These are phyloP conservation scores for Thuidium tamariscinum DNA, from an alignment of 225 moss, liverwort and hornwort species.

Conservation along the genomic window DNA sequence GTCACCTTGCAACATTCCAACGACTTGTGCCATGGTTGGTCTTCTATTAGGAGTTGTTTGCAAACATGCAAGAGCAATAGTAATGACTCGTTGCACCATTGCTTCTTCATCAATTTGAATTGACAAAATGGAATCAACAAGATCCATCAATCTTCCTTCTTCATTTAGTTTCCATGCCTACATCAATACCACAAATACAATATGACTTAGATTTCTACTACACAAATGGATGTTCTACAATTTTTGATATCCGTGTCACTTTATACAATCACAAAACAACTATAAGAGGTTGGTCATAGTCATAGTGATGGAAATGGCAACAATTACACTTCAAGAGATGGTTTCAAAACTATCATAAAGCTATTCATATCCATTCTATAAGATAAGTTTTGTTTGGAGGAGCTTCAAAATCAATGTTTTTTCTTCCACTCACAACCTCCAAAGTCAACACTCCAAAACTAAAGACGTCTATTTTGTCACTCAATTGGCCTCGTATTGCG, in stretches of 20 bases:
- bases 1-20: conserved; percentile 20
- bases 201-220: neutral
- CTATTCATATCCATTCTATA: conserved; percentile 31
- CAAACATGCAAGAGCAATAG: conserved; percentile 4
- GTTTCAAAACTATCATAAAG: neutral
- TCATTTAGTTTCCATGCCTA: conserved; percentile 13
- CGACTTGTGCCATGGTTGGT: conserved; percentile 16
- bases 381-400: conserved; percentile 26
- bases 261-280: neutral
- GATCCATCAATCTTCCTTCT: neutral
- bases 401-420: conserved; percentile 18
- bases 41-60: neutral
- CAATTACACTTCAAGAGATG: neutral
- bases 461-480: conserved; percentile 47
- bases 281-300: rapidly evolving
- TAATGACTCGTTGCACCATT: neutral
- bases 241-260: neutral
- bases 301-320: rapidly evolving
- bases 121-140: neutral
- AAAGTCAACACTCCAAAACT: conserved; percentile 44
- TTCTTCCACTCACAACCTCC: conserved; percentile 48
- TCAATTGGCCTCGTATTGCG: conserved; percentile 41
- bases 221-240: rapidly evolving
- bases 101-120: neutral
- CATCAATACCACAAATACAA: neutral